These are phyloP conservation scores for Skeletonema potamos DNA, from an alignment of 108 stramenopile species.

Conservation along the genomic window DNA sequence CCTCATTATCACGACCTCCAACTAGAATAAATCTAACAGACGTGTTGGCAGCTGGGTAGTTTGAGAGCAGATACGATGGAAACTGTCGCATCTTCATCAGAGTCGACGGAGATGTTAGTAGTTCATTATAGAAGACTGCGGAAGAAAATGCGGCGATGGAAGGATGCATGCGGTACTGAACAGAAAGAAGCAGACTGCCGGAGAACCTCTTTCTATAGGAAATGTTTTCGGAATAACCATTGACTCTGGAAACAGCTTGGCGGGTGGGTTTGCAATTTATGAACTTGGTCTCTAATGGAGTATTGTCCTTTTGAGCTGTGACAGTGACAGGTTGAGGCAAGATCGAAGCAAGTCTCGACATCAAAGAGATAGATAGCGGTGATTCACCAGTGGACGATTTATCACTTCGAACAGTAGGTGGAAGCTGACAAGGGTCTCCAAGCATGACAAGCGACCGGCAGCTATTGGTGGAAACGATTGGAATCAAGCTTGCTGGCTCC, in stretches of 20 bases:
- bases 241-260: conserved; percentile 59
- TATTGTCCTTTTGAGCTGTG: conserved; percentile 61
- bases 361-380: conserved; percentile 72
- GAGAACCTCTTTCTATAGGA: conserved; percentile 78
- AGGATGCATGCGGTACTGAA: conserved; percentile 97
- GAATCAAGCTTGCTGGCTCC: conserved; percentile 91
- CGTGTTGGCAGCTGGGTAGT: conserved; percentile 41
- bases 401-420: conserved; percentile 76
- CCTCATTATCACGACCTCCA: conserved; percentile 73
- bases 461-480: conserved; percentile 76
- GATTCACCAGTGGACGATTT: conserved; percentile 48
- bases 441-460: conserved; percentile 80
- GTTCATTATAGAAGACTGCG: conserved; percentile 83
- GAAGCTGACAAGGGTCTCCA: conserved; percentile 91
- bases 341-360: conserved; percentile 72
- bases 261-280: conserved; percentile 64
- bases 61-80: conserved; percentile 40
- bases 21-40: conserved; percentile 69
- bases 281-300: conserved; percentile 54
- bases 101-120: conserved; percentile 64
- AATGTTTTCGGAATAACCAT: neutral
- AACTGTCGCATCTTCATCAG: conserved; percentile 52
- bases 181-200: conserved; percentile 87
- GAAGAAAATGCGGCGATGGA: conserved; percentile 93
- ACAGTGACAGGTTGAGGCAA: conserved; percentile 68